Conservation (phyloP, 495 filamentous ascomycete genomes). For the Aspergillus indologenus region DNA sequence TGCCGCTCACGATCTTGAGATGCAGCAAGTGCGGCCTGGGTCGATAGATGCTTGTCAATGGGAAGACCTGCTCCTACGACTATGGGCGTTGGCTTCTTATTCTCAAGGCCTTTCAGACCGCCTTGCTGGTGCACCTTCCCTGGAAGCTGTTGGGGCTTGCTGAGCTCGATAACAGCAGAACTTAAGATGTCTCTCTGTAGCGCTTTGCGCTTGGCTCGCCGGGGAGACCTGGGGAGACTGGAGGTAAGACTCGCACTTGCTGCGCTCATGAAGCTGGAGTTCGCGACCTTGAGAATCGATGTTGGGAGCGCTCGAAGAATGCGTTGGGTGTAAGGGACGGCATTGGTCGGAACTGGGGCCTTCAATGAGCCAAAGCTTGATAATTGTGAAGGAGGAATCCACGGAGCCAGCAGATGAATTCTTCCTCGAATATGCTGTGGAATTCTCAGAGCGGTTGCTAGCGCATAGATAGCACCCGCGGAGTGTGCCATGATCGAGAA, state of each 20-base stretch:
- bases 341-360: slow-evolving; percentile 69
- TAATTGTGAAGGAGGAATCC: slow-evolving; percentile 98
- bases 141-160: slow-evolving; percentile 53
- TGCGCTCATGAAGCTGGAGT: slow-evolving; percentile 89
- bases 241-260: slow-evolving; percentile 87
- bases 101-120: slow-evolving; percentile 22
- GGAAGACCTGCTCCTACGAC: slow-evolving; percentile 17
- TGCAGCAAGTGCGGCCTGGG: slow-evolving; percentile 24
- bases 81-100: slow-evolving; percentile 18
- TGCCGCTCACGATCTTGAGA: slow-evolving; percentile 63
- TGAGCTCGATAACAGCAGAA: slow-evolving; percentile 21
- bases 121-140: slow-evolving; percentile 47
- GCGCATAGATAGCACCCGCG: slow-evolving; percentile 93
- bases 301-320: slow-evolving; percentile 90
- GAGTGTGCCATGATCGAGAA: slow-evolving; percentile 98
- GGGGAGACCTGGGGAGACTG: slow-evolving; percentile 71
- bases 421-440: slow-evolving; percentile 93
- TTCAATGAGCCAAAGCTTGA: slow-evolving; percentile 74
- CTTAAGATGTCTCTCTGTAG: slow-evolving; percentile 39
- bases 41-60: slow-evolving; percentile 7
- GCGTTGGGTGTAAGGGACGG: slow-evolving; percentile 86
- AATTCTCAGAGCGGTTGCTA: slow-evolving; percentile 93
- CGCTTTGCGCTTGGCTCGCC: slow-evolving; percentile 60
- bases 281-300: slow-evolving; percentile 87
- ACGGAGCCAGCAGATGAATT: slow-evolving; percentile 92